Base-by-base conservation (phyloP, 140 eudicot genomes). In the Stevia rebaudiana region DNA sequence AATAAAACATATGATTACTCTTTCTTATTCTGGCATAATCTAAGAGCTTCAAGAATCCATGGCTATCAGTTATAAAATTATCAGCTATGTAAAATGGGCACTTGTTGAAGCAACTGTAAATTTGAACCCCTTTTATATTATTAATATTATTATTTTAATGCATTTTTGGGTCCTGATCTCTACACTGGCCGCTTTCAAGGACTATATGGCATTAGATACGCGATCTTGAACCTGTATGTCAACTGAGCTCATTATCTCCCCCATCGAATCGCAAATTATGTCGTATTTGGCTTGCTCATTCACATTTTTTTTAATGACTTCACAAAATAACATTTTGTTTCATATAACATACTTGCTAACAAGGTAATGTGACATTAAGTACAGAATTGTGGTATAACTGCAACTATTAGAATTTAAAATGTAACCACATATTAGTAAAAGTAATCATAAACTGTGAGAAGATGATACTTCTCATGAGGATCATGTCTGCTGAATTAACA, bases 101-200 rank as follows among this genome's bases (percentile, higher is more conserved):
- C 62, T 55, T 65, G 62, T 65, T 67, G 68, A 59, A 58, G 74
- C 62, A 74, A 67, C 65, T 74, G 79, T 74, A 74, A 67, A 74
- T 67, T 74, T 28, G 50, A 67, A 67, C 63, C 47, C 55, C 74
- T 47, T 59, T 67, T 66, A 46, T 63, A 51, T 63, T 16, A 51
- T 39, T 50, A 3, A 33, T 63, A 52, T 63, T 42, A 63, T 63
- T 44, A 12, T 7, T 28, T 53, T 12, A 62, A 72, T 24, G 28
- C 17, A 47, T 33, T 15, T 18, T 58, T 37, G 13, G 19, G 31
- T 35, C 50, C 33, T 23, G 18, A 36, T 61, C 37, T 67, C 57
- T 48, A 30, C 28, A 49, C 28, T 43, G 43, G 16, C 40, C 12
- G 47, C 7, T 49, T 30, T 24, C 37, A 49, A 35, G 40, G 70